Evolutionary conservation across 148 eudicot genomes (phyloP).

Genomic region (Oxyria digyna): DNA sequence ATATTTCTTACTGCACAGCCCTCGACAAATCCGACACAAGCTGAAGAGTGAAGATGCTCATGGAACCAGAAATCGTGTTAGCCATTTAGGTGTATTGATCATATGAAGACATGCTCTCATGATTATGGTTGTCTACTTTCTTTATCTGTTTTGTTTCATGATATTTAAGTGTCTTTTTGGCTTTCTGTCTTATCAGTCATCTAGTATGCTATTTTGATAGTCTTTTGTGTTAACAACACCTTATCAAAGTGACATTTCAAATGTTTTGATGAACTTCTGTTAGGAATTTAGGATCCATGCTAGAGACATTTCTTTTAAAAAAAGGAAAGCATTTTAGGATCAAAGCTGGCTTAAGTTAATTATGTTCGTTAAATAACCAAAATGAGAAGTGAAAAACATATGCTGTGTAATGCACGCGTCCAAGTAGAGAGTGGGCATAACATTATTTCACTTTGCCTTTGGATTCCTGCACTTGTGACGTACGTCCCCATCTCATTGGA

Average conservation of each 20-base stretch:
- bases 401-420: neutral
- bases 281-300: neutral
- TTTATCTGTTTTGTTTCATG: neutral
- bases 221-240: neutral
- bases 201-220: neutral
- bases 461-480: neutral
- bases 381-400: no score
- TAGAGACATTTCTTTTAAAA: no score
- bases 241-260: neutral
- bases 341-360: no score
- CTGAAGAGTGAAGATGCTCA: slow-evolving; percentile 19
- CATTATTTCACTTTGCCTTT: neutral
- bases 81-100: neutral
- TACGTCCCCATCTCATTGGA: neutral
- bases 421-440: neutral
- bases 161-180: neutral
- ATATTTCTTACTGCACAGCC: slow-evolving; percentile 19
- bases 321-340: no score
- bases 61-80: neutral
- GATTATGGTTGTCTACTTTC: neutral
- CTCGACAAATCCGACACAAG: slow-evolving; percentile 50
- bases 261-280: neutral
- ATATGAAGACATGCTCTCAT: slow-evolving; percentile 4
- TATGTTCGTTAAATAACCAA: no score
- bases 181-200: neutral